Conservation (phyloP, 495 filamentous ascomycete species). For the Hypoxylon intermedium region DNA sequence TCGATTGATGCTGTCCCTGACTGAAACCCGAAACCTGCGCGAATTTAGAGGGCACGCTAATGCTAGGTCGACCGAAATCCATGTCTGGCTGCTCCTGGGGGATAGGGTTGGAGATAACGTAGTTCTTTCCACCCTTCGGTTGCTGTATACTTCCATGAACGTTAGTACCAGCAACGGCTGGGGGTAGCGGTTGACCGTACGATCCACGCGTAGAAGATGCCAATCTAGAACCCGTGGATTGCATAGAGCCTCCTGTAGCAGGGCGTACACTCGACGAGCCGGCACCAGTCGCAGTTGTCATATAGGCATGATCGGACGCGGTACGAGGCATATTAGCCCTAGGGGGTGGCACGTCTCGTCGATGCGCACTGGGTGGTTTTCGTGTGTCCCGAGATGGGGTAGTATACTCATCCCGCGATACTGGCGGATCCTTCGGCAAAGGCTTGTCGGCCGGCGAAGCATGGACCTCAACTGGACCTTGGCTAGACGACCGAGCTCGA, state of each 20-base stretch:
- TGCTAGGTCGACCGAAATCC: slow-evolving; percentile 67
- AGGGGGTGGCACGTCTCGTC: slow-evolving; percentile 53
- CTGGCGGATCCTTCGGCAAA: slow-evolving; percentile 58
- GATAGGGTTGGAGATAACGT: slow-evolving; percentile 76
- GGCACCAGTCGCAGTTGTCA: slow-evolving; percentile 45
- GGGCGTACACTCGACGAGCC: slow-evolving; percentile 66
- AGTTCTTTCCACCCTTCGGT: slow-evolving; percentile 72
- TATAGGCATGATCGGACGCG: slow-evolving; percentile 57
- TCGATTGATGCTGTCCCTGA: slow-evolving; percentile 30
- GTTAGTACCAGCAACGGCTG: slow-evolving; percentile 87
- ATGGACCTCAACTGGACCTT: slow-evolving; percentile 56
- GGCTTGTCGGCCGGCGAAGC: slow-evolving; percentile 58
- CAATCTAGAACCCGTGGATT: slow-evolving; percentile 66
- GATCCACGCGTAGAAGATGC: slow-evolving; percentile 74
- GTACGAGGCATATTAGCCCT: slow-evolving; percentile 62
- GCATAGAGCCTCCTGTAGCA: slow-evolving; percentile 81
- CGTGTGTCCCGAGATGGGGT: slow-evolving; percentile 50
- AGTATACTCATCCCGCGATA: slow-evolving; percentile 50
- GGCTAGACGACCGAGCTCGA: slow-evolving; percentile 58
- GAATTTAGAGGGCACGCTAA: slow-evolving; percentile 60
- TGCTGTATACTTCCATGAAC: slow-evolving; percentile 90
- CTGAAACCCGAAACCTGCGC: slow-evolving; percentile 56
- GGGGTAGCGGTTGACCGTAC: slow-evolving; percentile 87
- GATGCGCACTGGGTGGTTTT: slow-evolving; percentile 57
- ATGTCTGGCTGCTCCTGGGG: slow-evolving; percentile 59